Percentiles rank a stretch among this genome's conserved stretches.
Evolutionary conservation across 192 early-diverging fungal species (phyloP).

Genomic region (Coemansia sp.): DNA sequence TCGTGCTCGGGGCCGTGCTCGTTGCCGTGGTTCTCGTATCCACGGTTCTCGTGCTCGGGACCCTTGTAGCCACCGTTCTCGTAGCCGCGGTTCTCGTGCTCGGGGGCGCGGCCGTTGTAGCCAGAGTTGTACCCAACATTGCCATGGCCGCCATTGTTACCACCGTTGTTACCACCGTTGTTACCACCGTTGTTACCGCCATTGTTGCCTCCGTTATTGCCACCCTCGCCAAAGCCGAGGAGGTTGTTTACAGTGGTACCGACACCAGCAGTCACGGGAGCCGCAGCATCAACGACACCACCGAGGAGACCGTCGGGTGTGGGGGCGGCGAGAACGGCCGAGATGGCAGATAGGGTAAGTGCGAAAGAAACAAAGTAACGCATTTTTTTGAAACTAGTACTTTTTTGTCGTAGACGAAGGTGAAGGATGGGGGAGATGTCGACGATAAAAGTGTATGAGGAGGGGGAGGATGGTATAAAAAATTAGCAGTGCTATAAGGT

Average conservation of each 20-base stretch:
- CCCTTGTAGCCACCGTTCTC: slow-evolving; percentile 2
- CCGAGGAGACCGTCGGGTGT: slow-evolving; percentile 15
- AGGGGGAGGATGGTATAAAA: neutral
- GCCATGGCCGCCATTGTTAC: neutral
- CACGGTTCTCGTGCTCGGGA: neutral
- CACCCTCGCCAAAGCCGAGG: slow-evolving; percentile 7
- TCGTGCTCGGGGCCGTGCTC: neutral
- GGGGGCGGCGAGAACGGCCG: slow-evolving; percentile 9
- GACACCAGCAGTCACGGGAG: slow-evolving; percentile 17
- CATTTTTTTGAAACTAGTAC: neutral
- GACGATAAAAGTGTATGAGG: neutral
- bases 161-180: neutral
- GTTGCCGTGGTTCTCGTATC: slow-evolving; percentile 1
- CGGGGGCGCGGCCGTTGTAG: neutral
- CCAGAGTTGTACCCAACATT: slow-evolving; percentile 2
- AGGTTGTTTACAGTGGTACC: slow-evolving; percentile 12
- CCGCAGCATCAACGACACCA: slow-evolving; percentile 19
- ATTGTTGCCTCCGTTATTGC: neutral
- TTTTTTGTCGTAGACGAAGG: too few relatives aligned
- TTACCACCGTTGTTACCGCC: neutral
- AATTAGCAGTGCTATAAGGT: slow-evolving; percentile 6
- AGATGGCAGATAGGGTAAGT: slow-evolving; percentile 3
- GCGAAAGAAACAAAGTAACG: neutral
- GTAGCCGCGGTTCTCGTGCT: slow-evolving; percentile 3
- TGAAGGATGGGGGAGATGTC: neutral